phyloP scores from a whole-genome alignment of 306 rosid genomes.

The Cucumis sativus region Cucumber_9930_V3 NC_026660.2:27924501-27925000 shows the following conservation, averaged over 20 bases:
- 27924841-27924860: not conserved
- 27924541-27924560: conserved; percentile 80
- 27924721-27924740: not conserved
- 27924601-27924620: not conserved
- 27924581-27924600: conserved; percentile 69
- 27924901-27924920: rapidly evolving
- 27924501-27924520: not conserved
- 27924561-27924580: conserved; percentile 74
- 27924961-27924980: no score
- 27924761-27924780: not conserved
- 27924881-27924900: no score
- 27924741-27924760: not conserved
- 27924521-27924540: conserved; percentile 39
- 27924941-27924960: no score
- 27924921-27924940: no score
- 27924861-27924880: no score
- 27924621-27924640: not conserved
- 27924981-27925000: no score
- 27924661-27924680: conserved; percentile 37
- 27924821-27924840: not conserved
- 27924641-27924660: conserved; percentile 8
- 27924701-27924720: not conserved
- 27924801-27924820: not conserved
- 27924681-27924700: conserved; percentile 90
- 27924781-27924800: not conserved